Conservation (phyloP, 768 basidiomycete species). For the Phlebiopsis gigantea region DNA sequence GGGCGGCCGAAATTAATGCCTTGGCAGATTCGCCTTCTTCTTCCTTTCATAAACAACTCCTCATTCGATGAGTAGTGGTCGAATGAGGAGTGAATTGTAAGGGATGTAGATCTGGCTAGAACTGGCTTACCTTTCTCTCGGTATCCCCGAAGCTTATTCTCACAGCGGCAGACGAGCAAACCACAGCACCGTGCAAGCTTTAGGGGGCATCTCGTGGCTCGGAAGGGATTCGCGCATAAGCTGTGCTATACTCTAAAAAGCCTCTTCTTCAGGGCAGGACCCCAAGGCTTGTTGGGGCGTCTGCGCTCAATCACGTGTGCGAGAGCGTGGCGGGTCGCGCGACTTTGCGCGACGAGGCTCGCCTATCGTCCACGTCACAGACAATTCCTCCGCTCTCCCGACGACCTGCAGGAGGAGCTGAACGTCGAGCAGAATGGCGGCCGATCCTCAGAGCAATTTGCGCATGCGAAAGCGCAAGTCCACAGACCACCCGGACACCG, state of each 20-base stretch:
- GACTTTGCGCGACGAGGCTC: not conserved
- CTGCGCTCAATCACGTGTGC: not conserved
- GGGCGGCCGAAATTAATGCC: conserved; percentile 55
- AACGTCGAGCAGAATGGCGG: not conserved
- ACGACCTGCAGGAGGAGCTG: not conserved
- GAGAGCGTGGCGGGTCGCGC: conserved; percentile 1
- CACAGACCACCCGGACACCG: conserved; percentile 5
- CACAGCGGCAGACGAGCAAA: no score
- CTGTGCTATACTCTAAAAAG: not conserved
- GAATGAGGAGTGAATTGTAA: conserved; percentile 43
- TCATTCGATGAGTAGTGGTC: conserved; percentile 35
- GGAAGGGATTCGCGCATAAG: not conserved
- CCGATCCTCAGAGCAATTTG: conserved; percentile 13
- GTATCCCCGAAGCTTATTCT: no score
- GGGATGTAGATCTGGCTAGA: conserved; percentile 17
- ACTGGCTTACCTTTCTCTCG: not conserved
- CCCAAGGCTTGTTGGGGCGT: not conserved
- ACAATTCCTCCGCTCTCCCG: not conserved
- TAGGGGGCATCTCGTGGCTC: not conserved
- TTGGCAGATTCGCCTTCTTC: conserved; percentile 23
- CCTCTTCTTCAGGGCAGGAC: conserved; percentile 7
- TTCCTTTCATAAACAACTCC: conserved; percentile 54
- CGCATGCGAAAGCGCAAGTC: conserved; percentile 18
- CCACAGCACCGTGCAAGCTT: not conserved
- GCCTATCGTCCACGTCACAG: conserved; percentile 7